Conservation (phyloP, 2,329 filamentous ascomycete species). For the Onygenales sp. region DNA sequence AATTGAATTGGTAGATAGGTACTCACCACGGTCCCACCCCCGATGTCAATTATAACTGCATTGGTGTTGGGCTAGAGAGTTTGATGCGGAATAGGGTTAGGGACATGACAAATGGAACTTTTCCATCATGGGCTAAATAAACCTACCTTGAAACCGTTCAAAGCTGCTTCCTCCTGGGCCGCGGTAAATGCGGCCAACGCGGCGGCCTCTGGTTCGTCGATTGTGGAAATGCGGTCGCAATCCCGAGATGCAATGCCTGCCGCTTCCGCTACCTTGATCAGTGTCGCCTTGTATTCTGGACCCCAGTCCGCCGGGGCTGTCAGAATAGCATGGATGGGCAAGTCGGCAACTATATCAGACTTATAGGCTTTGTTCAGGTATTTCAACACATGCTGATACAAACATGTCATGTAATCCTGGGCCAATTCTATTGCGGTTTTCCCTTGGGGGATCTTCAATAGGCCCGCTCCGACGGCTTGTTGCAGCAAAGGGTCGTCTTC, state of each 20-base stretch:
- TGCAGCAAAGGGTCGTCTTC: constrained; percentile 10
- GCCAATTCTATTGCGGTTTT: background rate
- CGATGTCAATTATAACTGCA: constrained; percentile 11
- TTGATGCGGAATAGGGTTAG: too few relatives aligned
- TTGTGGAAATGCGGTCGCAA: constrained; percentile 7
- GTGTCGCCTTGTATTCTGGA: constrained; percentile 3
- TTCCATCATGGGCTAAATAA: too few relatives aligned
- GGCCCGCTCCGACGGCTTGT: constrained; percentile 3
- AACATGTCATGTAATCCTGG: constrained; percentile 6
- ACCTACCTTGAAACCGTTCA: constrained; percentile 3
- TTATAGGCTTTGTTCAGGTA: background rate
- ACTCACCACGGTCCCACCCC: constrained; percentile 14
- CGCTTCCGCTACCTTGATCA: constrained; percentile 6
- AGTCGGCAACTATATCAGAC: background rate
- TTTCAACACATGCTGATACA: constrained; percentile 9
- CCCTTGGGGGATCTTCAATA: constrained; percentile 9
- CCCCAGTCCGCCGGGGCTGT: constrained; percentile 14
- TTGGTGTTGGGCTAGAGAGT: constrained; percentile 3
- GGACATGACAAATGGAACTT: too few relatives aligned
- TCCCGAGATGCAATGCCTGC: constrained; percentile 10
- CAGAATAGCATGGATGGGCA: constrained; percentile 10
- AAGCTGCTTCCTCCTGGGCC: background rate
- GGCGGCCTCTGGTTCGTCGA: constrained; percentile 15
- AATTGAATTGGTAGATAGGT: background rate
- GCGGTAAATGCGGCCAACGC: constrained; percentile 8